Base-by-base conservation (phyloP, 805 yeast species). In the Lachancea thermotolerans region DNA sequence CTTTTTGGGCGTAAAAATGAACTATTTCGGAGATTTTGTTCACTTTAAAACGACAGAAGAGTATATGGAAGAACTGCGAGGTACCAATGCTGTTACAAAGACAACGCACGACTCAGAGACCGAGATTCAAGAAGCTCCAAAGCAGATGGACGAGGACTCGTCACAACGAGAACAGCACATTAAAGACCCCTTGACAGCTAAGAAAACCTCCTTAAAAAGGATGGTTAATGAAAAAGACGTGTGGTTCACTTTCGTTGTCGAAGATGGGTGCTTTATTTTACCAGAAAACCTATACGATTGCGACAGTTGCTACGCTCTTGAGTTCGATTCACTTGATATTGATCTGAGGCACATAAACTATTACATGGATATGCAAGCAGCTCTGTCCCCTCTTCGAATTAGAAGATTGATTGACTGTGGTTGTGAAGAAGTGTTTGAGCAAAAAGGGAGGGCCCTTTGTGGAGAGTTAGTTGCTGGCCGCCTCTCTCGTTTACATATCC, bases 341-440 rank as follows among this genome's bases (percentile, higher is more conserved):
- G 97, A 89, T 59, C 70, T 87, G n/a, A 70, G 98, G 45, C 84
- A 88, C 64, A 83, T 91, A 14, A 85, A 88, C 55, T 93, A 85
- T 62, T 93, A 91, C 58, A 90, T 93, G 96, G 96, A 91, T 58
- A 60, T 91, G 49, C 91, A 88, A 56, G 84, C 83, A 1, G 79
- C 85, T 51, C 70, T 81, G 34, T 72, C 84, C 10, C 87, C 90
- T 0, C 60, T 81, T 2, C 60, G 57, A 4, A 78, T 77, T 0
- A 50, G 54, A 28, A 10, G 49, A 44, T 18, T 21, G 9, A 14
- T 33, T 9, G 15, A 33, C 8, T 48, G 49, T 14, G 51, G 49
- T 35, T 35, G 45, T 8, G 55, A 49, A 14, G 21, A 35, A 14
- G 32, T 49, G n/a, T 53, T 54, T 47, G 47, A 54, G 18, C 56